phyloP scores from a whole-genome alignment of 805 yeast species.

The Candida peoriensis region DNA sequence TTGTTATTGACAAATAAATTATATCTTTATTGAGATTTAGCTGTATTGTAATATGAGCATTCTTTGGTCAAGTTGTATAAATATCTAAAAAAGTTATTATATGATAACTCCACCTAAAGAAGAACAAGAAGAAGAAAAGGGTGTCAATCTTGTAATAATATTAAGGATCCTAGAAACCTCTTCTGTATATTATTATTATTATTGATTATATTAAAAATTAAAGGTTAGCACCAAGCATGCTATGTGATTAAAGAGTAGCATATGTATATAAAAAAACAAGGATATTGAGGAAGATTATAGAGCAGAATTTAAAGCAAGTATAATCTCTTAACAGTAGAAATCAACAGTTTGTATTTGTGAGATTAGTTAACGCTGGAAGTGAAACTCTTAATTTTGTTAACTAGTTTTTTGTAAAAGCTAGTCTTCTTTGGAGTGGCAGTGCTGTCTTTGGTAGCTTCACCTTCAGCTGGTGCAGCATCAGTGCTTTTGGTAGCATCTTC shows the following conservation, averaged over 20 bases:
- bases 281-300: conserved; percentile 1
- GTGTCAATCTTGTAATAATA: too few relatives aligned
- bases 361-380: conserved; percentile 10
- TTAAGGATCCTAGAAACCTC: too few relatives aligned
- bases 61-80: too few relatives aligned
- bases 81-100: too few relatives aligned
- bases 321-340: not conserved
- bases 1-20: too few relatives aligned
- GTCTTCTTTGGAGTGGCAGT: conserved; percentile 20
- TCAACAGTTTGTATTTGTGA: not conserved
- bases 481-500: not conserved
- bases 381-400: conserved; percentile 19
- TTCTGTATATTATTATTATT: too few relatives aligned
- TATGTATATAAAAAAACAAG: not conserved
- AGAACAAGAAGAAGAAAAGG: too few relatives aligned
- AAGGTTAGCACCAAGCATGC: not conserved
- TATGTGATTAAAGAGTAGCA: not conserved
- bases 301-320: too few relatives aligned
- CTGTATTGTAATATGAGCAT: too few relatives aligned
- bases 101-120: too few relatives aligned
- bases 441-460: conserved; percentile 9
- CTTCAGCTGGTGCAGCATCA: conserved; percentile 6
- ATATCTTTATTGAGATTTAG: too few relatives aligned
- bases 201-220: conserved; percentile 1
- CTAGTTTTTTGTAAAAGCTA: conserved; percentile 19